phyloP scores from a whole-genome alignment of 2,329 filamentous ascomycete genomes.

The Sporothrix pseudoabietina region DNA sequence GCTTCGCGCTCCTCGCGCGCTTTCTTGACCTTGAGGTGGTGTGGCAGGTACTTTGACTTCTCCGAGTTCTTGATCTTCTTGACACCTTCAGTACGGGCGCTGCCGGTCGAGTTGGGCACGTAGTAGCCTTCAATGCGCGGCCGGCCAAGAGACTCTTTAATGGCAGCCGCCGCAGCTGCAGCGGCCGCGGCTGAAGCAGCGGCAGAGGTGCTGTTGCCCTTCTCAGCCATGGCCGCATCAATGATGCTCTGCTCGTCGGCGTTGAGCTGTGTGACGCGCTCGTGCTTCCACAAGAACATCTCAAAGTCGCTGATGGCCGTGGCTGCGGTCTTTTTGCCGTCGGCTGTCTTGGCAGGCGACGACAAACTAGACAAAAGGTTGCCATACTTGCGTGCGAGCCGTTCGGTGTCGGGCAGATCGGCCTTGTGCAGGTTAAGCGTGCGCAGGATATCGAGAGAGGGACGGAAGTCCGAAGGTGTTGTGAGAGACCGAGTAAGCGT shows the following conservation, averaged over 20 bases:
- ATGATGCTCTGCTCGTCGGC: constrained; percentile 39
- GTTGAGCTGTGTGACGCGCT: constrained; percentile 60
- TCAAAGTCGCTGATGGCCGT: constrained; percentile 37
- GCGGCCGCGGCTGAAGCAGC: constrained; percentile 32
- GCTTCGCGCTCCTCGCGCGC: constrained; percentile 88
- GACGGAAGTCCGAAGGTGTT: constrained; percentile 49
- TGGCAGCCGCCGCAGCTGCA: constrained; percentile 37
- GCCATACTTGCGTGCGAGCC: constrained; percentile 53
- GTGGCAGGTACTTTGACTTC: constrained; percentile 96
- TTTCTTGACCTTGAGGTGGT: constrained; percentile 94
- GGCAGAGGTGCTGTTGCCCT: constrained; percentile 33
- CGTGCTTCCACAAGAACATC: constrained; percentile 60
- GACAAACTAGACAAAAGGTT: neutral
- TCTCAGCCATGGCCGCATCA: constrained; percentile 25
- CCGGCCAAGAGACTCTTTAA: constrained; percentile 36
- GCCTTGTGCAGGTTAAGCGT: constrained; percentile 47
- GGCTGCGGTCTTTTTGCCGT: constrained; percentile 35
- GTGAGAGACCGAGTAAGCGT: constrained; percentile 50
- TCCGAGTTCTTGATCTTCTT: constrained; percentile 96
- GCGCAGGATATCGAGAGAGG: constrained; percentile 52
- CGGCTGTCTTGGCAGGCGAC: neutral
- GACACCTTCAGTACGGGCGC: constrained; percentile 86
- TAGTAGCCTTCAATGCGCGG: constrained; percentile 67
- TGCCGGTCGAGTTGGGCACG: constrained; percentile 81
- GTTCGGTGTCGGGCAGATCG: constrained; percentile 54